These are phyloP conservation scores for Platanus orientalis DNA, from an alignment of 164 flowering plant genomes.

Conservation along the genomic window DNA sequence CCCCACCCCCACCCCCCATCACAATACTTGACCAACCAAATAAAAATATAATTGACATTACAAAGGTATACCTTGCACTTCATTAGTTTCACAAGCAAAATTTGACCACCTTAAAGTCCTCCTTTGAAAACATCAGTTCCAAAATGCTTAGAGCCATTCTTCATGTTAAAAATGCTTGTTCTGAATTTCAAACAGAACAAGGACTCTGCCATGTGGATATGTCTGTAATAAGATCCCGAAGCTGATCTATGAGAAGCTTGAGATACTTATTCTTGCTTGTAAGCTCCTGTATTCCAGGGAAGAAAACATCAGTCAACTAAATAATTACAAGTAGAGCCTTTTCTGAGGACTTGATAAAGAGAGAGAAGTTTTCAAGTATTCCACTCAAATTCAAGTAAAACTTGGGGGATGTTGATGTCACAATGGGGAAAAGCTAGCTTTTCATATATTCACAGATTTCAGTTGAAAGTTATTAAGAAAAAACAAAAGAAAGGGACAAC, in stretches of 20 bases:
- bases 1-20: too few relatives aligned
- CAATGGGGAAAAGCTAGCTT: too few relatives aligned
- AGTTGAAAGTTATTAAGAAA: too few relatives aligned
- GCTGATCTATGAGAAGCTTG: conserved; percentile 73
- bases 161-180: not conserved
- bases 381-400: not conserved
- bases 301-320: not conserved
- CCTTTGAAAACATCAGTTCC: not conserved
- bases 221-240: conserved; percentile 67
- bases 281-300: conserved; percentile 46
- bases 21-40: too few relatives aligned
- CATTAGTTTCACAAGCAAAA: not conserved
- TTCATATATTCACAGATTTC: too few relatives aligned
- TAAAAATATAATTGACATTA: too few relatives aligned
- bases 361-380: not conserved
- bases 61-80: too few relatives aligned
- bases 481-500: too few relatives aligned
- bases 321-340: too few relatives aligned
- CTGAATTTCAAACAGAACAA: conserved; percentile 38
- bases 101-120: not conserved
- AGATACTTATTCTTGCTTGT: conserved; percentile 57
- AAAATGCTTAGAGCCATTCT: not conserved
- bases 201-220: conserved; percentile 93
- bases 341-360: too few relatives aligned
- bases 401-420: too few relatives aligned